Conservation (phyloP, 257 asterid species). For the Ehretia macrophylla region DNA sequence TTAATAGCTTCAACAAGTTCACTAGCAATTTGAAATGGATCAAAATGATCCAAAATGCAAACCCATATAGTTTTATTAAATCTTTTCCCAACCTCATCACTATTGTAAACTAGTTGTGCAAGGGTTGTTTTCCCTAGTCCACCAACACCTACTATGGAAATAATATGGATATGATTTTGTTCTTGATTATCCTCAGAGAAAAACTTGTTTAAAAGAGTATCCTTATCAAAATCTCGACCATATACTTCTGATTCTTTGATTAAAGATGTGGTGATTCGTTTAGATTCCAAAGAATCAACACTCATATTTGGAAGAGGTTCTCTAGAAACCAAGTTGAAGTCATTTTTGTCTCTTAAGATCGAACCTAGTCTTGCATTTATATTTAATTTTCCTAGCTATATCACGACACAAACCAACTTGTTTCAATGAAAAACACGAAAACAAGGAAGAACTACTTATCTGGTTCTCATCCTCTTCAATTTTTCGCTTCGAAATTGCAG, state of each 20-base stretch:
- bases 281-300: too few species aligned
- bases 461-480: background rate
- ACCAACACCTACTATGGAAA: conserved; percentile 23
- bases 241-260: too few species aligned
- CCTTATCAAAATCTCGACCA: too few species aligned
- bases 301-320: too few species aligned
- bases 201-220: conserved; percentile 11
- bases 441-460: background rate
- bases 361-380: conserved; percentile 7
- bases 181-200: background rate
- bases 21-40: conserved; percentile 7
- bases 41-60: conserved; percentile 16
- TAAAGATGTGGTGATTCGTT: too few species aligned
- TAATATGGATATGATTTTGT: background rate
- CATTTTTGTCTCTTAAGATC: too few species aligned
- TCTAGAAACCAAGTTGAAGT: too few species aligned
- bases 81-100: conserved; percentile 11
- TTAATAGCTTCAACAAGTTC: conserved; percentile 11
- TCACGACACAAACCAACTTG: background rate
- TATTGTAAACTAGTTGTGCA: conserved; percentile 24
- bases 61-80: conserved; percentile 16
- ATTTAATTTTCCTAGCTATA: conserved; percentile 13
- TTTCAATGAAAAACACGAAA: background rate
- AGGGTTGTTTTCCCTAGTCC: conserved; percentile 26
- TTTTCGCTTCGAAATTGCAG: background rate